Percentiles rank a stretch among this genome's conserved stretches.
These are phyloP conservation scores for Pythium insidiosum DNA, from an alignment of 352 stramenopile genomes.

Conservation along the genomic window DNA sequence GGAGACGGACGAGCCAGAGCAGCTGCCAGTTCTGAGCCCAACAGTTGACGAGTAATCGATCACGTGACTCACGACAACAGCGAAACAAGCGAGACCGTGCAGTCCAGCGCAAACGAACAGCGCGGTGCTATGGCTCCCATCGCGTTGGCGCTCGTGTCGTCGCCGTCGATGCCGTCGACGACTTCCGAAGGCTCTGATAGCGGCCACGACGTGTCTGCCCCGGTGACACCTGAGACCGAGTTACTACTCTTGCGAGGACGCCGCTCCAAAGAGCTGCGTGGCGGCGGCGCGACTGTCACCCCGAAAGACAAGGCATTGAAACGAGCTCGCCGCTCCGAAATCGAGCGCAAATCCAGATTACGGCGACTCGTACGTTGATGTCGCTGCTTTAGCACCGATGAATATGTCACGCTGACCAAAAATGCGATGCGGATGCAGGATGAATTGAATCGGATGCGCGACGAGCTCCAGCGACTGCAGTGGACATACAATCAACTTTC, in stretches of 20 bases:
- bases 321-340: conserved; percentile 43
- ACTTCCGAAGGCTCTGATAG: not conserved
- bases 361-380: conserved; percentile 20
- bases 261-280: not conserved
- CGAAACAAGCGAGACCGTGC: too few relatives aligned
- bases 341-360: conserved; percentile 48
- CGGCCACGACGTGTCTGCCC: too few relatives aligned
- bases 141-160: not conserved
- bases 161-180: not conserved
- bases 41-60: too few relatives aligned
- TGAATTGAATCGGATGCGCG: conserved; percentile 31
- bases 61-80: too few relatives aligned
- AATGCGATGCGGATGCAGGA: conserved; percentile 12
- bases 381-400: too few relatives aligned
- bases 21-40: too few relatives aligned
- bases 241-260: too few relatives aligned
- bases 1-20: too few relatives aligned
- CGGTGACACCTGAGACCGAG: too few relatives aligned
- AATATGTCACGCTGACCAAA: not conserved
- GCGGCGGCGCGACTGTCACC: too few relatives aligned
- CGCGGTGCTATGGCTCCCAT: too few relatives aligned
- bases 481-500: conserved; percentile 24
- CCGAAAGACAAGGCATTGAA: conserved; percentile 12
- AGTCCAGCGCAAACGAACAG: too few relatives aligned
- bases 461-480: conserved; percentile 43